A percentile compares a stretch with the other conserved stretches of the same genome.
These are phyloP conservation scores for Filobasidium uniguttulatum DNA, from an alignment of 1,284 basidiomycete species.

Conservation along the genomic window DNA sequence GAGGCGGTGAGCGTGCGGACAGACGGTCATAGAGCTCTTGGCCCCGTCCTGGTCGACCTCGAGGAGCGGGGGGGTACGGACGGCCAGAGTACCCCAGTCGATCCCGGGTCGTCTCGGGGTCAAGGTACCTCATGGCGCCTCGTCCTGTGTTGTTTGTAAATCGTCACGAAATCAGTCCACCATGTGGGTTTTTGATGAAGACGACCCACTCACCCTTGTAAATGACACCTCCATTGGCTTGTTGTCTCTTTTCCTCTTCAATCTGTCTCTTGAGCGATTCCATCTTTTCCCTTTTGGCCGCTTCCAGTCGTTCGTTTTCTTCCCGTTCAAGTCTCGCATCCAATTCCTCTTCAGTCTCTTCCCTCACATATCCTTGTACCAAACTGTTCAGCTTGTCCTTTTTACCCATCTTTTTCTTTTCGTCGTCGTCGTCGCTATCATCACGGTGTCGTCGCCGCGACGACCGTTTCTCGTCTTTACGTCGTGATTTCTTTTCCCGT, in stretches of 20 bases:
- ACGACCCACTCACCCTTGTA: slow-evolving; percentile 29
- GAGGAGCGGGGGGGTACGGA: background rate
- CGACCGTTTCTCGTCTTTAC: too few relatives aligned
- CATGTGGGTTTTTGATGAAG: too few relatives aligned
- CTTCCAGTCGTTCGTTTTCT: slow-evolving; percentile 33
- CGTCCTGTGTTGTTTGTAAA: slow-evolving; percentile 21
- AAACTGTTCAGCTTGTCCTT: slow-evolving; percentile 13
- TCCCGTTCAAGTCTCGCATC: slow-evolving; percentile 36
- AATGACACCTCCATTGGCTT: slow-evolving; percentile 27
- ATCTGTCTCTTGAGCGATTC: slow-evolving; percentile 24
- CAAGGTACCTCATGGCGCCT: slow-evolving; percentile 34
- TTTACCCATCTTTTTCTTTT: slow-evolving; percentile 13
- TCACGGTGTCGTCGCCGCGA: too few relatives aligned
- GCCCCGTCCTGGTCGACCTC: background rate
- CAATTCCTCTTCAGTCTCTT: slow-evolving; percentile 33
- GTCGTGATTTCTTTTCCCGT: slow-evolving; percentile 9
- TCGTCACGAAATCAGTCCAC: too few relatives aligned
- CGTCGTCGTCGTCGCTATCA: too few relatives aligned
- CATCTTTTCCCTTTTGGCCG: slow-evolving; percentile 21
- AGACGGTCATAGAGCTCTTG: background rate
- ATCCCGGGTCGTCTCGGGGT: slow-evolving; percentile 23
- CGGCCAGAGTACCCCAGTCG: background rate
- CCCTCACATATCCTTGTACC: slow-evolving; percentile 12
- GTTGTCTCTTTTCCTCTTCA: slow-evolving; percentile 22
- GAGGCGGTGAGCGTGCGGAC: background rate